Evolutionary conservation across 805 yeast species (phyloP), one percentile per base, ranked within the genome.

Genomic region (Saccharomyces jurei): DNA sequence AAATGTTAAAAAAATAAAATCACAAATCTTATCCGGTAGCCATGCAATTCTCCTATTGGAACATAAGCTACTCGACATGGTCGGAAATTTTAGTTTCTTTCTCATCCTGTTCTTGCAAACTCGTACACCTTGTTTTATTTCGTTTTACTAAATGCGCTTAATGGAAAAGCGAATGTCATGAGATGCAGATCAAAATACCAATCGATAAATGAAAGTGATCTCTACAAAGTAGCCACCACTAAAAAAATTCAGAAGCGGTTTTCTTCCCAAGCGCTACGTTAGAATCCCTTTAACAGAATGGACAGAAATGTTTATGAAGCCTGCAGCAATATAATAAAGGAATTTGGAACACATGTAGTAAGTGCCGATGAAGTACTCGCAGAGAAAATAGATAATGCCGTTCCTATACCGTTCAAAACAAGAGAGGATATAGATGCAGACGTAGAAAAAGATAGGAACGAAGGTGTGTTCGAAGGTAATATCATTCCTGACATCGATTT

Each of bases 291-390:
- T 4, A 6, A 13, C 46, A 49, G 28, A 26, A 63, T 67, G 71
- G 69, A 67, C 50, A 57, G 62, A 6, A 63, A 62, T 27, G 59
- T 69, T 3, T 69, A 60, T 47, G 71, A 69, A 48, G 69, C 71
- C 3, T 66, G 70, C 52, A 63, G 58, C 51, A 67, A 65, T 48
- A 50, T 62, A 30, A 57, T 68, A 6, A 61, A 54, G 21, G 65
- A 63, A 28, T 63, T 55, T 51, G 63, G 61, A 8, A 58, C 61
- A 1, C 67, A 61, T 49, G 50, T 55, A 21, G 65, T 65, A 3
- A 62, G 70, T 48, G 67, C 71, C 2, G 73, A 69, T 52, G 73
- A 69, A 54, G 60, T 68, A 3, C 53, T 69, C 47, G 63, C 67
- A 2, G 58, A 58, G 22, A 64, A 64, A 46, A 50, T 67, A 11